Evolutionary conservation across 495 filamentous ascomycete genomes (phyloP).

Genomic region (Neurospora africana): DNA sequence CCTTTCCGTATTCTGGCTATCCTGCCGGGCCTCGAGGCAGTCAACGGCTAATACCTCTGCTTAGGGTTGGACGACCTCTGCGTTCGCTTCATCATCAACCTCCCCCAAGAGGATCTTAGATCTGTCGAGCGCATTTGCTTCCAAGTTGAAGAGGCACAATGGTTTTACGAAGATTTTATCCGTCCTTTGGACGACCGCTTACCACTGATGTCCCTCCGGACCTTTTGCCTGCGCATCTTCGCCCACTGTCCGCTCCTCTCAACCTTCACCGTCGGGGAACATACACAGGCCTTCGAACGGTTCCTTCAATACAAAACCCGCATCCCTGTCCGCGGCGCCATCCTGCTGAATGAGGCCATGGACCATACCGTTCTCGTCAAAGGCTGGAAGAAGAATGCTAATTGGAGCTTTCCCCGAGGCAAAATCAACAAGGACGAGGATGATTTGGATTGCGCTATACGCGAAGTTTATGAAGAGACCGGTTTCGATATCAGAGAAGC

Average conservation of each 20-base stretch:
- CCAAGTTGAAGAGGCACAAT: conserved; percentile 97
- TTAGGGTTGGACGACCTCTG: conserved; percentile 91
- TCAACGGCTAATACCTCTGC: conserved; percentile 18
- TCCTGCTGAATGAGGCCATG: conserved; percentile 85
- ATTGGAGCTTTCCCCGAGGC: conserved; percentile 91
- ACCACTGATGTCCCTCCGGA: conserved; percentile 71
- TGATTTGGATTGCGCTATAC: conserved; percentile 81
- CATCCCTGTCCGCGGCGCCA: conserved; percentile 86
- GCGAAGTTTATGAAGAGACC: conserved; percentile 93
- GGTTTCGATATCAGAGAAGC: conserved; percentile 71
- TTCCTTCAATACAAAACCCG: conserved; percentile 90
- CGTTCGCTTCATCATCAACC: conserved; percentile 91
- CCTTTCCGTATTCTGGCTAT: neutral
- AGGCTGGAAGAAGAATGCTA: conserved; percentile 92
- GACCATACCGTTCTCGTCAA: conserved; percentile 86
- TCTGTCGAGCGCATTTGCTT: conserved; percentile 92
- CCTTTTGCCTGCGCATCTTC: conserved; percentile 80
- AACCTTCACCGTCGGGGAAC: conserved; percentile 63
- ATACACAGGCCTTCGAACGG: conserved; percentile 71
- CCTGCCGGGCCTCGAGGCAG: neutral
- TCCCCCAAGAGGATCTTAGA: conserved; percentile 79
- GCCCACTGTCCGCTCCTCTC: conserved; percentile 84
- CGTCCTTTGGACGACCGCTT: conserved; percentile 76
- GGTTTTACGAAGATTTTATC: conserved; percentile 99
- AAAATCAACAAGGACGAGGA: conserved; percentile 97